A percentile compares a stretch with the other conserved stretches of the same genome.
These are phyloP conservation scores for Prototheca cutis DNA, from an alignment of 163 green algal species.

Conservation along the genomic window DNA sequence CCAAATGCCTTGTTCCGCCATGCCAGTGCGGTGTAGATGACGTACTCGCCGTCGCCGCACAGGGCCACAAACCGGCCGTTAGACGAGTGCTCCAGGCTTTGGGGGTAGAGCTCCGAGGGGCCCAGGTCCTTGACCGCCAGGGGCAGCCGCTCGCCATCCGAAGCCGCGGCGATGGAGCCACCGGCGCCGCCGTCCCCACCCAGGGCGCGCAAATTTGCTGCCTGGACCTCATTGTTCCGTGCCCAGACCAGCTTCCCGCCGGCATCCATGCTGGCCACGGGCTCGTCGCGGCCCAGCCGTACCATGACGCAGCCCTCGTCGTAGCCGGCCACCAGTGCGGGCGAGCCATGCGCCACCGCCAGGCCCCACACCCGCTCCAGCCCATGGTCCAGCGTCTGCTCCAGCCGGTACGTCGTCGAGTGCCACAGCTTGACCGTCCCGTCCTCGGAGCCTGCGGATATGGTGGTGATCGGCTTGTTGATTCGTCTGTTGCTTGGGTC, in stretches of 20 bases:
- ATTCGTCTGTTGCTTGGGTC: no score
- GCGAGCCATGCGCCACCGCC: conserved; percentile 66
- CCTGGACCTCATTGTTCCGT: conserved; percentile 93
- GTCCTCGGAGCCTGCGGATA: conserved; percentile 95
- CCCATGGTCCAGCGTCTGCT: conserved; percentile 91
- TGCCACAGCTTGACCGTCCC: conserved; percentile 94
- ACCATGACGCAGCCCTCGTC: conserved; percentile 91
- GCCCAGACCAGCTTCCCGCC: conserved; percentile 97
- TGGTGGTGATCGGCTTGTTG: no score
- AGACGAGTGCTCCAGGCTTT: conserved; percentile 78
- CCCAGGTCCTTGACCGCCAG: conserved; percentile 95
- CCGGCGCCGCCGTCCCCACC: background rate
- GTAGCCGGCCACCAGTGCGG: conserved; percentile 58
- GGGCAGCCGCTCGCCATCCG: conserved; percentile 88
- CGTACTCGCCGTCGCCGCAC: conserved; percentile 93
- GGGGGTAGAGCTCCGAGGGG: conserved; percentile 87
- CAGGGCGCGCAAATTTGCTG: conserved; percentile 67
- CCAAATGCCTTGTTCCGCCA: conserved; percentile 98
- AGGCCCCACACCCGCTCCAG: conserved; percentile 95
- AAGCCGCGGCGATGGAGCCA: no score
- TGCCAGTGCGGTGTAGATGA: conserved; percentile 97
- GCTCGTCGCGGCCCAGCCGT: conserved; percentile 91
- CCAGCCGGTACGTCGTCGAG: conserved; percentile 50
- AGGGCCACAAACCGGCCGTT: conserved; percentile 93
- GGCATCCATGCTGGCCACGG: conserved; percentile 90